Base-by-base conservation (phyloP, 2,329 filamentous ascomycete species). In the Dothistroma septosporum region DNA sequence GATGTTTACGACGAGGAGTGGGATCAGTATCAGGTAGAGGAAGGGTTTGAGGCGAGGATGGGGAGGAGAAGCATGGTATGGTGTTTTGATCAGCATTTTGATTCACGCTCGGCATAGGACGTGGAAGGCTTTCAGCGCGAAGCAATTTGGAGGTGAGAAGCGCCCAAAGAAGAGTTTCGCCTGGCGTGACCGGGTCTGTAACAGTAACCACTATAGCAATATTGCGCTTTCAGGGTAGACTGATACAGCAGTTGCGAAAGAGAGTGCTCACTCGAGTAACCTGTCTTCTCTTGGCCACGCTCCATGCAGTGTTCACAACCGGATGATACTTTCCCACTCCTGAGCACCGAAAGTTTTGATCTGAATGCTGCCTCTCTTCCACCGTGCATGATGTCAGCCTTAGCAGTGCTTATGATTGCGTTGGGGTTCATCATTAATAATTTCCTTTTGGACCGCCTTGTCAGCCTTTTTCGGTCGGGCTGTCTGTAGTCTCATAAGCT, bases 1-100 rank as follows among this genome's bases (percentile, higher is more conserved):
- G 75, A 93, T 99, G 92, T 99, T 96, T 76, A 97, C 93, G n/a
- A 68, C 70, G 55, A 62, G 70, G 53, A 71, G 69, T 64, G 72
- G 72, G 12, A 61, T 74, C 37, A 68, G 62, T 54, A 71, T 74
- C 61, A 64, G 71, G 32, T 70, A 68, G 58, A 61, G 47, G 32
- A 8, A 24, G 28, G 16, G 14, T 48, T 48, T 16, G 19, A 31
- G 14, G 16, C 11, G 5, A 14, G 8, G 19, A 21, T 14, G 16
- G 28, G 12, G 28, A 6, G 19, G 14, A 12, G 28, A 21, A 50
- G 47, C 47, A 50, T 50, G 21, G 47, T 14, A 31, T 28, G 47
- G 47, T 24, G 47, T 50, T 50, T 44, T 16, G 41, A 19, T 44
- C 16, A 44, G 41, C n/a, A n/a, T 44, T 44, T 44, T 28, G 3